These are phyloP conservation scores for Sporothrix humicola DNA, from an alignment of 2,329 filamentous ascomycete species.

Conservation along the genomic window DNA sequence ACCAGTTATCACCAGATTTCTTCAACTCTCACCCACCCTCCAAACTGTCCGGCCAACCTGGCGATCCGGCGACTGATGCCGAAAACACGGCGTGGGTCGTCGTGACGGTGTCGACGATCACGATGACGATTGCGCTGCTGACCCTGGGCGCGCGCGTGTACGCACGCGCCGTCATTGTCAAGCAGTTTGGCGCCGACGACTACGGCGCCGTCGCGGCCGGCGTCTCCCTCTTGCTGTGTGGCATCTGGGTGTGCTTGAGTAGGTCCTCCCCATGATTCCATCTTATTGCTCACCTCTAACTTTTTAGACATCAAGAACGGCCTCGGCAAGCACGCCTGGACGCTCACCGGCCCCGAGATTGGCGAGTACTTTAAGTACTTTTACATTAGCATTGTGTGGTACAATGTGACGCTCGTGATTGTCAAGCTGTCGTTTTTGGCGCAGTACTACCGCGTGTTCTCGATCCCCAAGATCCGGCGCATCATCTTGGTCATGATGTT, in stretches of 20 bases:
- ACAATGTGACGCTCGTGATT: slow-evolving; percentile 19
- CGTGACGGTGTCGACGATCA: background rate
- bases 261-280: background rate
- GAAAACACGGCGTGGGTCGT: slow-evolving; percentile 5
- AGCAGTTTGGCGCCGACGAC: slow-evolving; percentile 20
- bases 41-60: background rate
- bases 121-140: slow-evolving; percentile 2
- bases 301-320: slow-evolving; percentile 16
- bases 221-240: background rate
- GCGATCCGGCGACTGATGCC: background rate
- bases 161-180: background rate
- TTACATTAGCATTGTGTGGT: slow-evolving; percentile 20
- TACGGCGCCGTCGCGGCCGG: slow-evolving; percentile 1
- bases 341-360: background rate
- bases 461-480: slow-evolving; percentile 20
- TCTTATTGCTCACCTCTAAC: background rate
- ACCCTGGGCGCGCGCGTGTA: background rate
- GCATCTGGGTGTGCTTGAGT: slow-evolving; percentile 14
- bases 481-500: background rate
- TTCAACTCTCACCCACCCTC: background rate
- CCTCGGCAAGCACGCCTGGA: slow-evolving; percentile 26
- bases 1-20: no score
- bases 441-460: slow-evolving; percentile 30
- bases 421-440: slow-evolving; percentile 28
- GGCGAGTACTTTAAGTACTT: slow-evolving; percentile 16